Base-by-base conservation (phyloP, 2,329 filamentous ascomycete genomes). In the Exutisphaerella laricina region DNA sequence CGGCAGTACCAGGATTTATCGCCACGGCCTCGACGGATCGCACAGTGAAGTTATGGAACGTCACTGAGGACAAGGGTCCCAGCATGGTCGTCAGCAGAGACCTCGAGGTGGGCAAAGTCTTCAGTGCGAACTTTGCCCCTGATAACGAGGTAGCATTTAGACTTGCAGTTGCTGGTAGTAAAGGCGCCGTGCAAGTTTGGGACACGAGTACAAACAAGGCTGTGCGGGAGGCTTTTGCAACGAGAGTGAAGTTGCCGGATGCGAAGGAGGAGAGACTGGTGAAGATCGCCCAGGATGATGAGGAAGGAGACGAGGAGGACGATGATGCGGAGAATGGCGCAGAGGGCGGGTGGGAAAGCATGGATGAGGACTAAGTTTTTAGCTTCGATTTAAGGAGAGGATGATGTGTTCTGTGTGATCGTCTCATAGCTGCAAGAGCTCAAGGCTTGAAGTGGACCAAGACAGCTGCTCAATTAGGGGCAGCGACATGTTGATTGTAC, bases 21-120 rank as follows among this genome's bases (percentile, higher is more conserved):
- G 92, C 80, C 10, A 97, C 92, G 0, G 92, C 89, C 3, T 95
- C 88, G 2, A 89, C 86, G 10, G 92, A 98, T 72, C 90, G 88
- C 72, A 86, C 84, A 4, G 88, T 97, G 57, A 98, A 98, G 74
- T 74, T 98, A 44, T 98, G 92, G 92, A 95, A 95, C 67, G 80
- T 96, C 44, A 47, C 53, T 20, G 78, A 84, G 56, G n/a, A n/a
- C n/a, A 67, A 83, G 9, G 88, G 88, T 2, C 92, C 92, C 1
- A 85, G 81, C 48, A 85, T 98, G 79, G 88, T 98, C 1, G 86
- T 94, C 4, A 85, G 86, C 18, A 82, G 92, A 54, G 90, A 97
- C 65, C 72, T 97, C 33, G 92, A 94, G 41, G 86, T 98, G 13
- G 92, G 92, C 47, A 94, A 90, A 68, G 85, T 98, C 26, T 98